Evolutionary conservation across 345 rosid genomes (phyloP).

Genomic region (Lepidium aucheri): DNA sequence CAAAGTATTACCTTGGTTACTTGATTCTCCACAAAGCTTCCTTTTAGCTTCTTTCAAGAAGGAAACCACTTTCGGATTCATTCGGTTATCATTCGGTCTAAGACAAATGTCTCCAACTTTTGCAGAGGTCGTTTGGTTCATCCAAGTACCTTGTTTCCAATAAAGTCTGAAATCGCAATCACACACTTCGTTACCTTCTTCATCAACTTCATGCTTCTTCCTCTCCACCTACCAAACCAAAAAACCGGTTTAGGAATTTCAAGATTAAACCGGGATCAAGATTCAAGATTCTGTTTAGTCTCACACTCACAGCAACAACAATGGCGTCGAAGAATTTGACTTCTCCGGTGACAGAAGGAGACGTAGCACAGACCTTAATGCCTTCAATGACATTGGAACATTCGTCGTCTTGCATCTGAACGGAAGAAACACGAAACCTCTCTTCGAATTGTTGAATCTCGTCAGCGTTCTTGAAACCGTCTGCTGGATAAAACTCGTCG

Average conservation of each 20-base stretch:
- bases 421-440: slow-evolving; percentile 8
- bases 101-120: slow-evolving; percentile 26
- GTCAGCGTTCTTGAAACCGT: slow-evolving; percentile 6
- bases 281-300: background rate
- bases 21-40: background rate
- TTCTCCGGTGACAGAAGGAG: slow-evolving; percentile 14
- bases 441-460: slow-evolving; percentile 15
- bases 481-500: slow-evolving; percentile 17
- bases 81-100: background rate
- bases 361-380: slow-evolving; percentile 18
- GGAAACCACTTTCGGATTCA: slow-evolving; percentile 2
- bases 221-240: background rate
- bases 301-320: slow-evolving; percentile 7
- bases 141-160: slow-evolving; percentile 23
- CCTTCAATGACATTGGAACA: background rate
- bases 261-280: background rate
- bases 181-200: slow-evolving; percentile 18
- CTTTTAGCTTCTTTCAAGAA: slow-evolving; percentile 21
- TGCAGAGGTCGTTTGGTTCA: background rate
- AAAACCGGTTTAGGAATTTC: background rate
- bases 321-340: slow-evolving; percentile 23
- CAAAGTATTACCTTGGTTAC: background rate
- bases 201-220: slow-evolving; percentile 5
- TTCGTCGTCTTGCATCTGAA: slow-evolving; percentile 19
- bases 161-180: background rate